phyloP scores from a whole-genome alignment of 345 rosid genomes.

The Populus pruinosa region DNA sequence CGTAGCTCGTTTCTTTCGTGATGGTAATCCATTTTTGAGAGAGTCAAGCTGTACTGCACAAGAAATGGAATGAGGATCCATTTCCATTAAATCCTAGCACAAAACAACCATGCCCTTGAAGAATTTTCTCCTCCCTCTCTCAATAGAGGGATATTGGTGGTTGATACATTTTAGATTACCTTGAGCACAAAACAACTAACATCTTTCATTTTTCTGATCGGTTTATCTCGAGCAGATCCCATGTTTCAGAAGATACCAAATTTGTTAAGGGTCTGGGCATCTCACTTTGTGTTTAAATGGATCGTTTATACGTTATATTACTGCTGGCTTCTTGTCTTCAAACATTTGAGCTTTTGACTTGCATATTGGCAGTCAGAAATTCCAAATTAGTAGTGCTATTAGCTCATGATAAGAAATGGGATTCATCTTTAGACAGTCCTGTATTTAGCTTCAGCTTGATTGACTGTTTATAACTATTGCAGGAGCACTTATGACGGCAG shows the following conservation, averaged over 20 bases:
- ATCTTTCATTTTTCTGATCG: not conserved
- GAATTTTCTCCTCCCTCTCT: not conserved
- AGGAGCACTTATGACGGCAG: conserved; percentile 93
- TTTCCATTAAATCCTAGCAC: not conserved
- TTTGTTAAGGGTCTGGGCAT: not conserved
- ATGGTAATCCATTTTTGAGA: not conserved
- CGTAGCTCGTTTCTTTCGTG: not conserved
- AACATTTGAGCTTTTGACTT: not conserved
- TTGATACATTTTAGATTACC: not conserved
- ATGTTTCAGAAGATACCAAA: not conserved
- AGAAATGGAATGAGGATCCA: not conserved
- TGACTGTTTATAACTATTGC: conserved; percentile 5
- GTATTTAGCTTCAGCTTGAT: not conserved
- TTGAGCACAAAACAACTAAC: not conserved
- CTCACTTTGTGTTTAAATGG: not conserved
- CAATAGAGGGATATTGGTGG: not conserved
- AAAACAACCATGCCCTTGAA: not conserved
- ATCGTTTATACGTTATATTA: no score
- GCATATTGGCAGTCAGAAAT: not conserved
- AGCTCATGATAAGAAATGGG: not conserved
- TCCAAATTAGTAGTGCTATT: not conserved
- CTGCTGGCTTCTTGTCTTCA: not conserved
- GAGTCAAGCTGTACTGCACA: not conserved
- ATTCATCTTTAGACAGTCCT: not conserved
- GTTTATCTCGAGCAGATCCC: not conserved